A percentile compares a stretch with the other conserved stretches of the same genome.
Conservation (phyloP, 2,329 filamentous ascomycete genomes). For the Pleoardoris graminearum region DNA sequence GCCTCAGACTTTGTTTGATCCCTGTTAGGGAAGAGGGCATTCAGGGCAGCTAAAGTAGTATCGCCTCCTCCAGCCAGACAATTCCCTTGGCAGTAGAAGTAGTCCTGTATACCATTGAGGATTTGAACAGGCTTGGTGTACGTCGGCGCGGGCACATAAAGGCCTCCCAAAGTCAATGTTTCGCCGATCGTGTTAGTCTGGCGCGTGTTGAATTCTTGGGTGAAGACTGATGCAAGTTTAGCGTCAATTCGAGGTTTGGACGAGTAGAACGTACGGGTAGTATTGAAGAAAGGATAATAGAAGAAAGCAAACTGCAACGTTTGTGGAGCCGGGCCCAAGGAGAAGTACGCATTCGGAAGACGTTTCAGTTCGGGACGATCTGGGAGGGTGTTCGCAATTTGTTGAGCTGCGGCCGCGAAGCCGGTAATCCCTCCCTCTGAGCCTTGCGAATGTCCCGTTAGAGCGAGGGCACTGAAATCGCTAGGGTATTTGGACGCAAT, state of each 20-base stretch:
- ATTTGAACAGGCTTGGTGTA: conserved; percentile 12
- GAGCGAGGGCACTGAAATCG: conserved; percentile 42
- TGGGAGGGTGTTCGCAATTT: conserved; percentile 13
- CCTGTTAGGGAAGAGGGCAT: conserved; percentile 10
- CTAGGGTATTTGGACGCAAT: conserved; percentile 38
- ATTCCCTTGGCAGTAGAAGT: conserved; percentile 14
- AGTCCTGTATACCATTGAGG: conserved; percentile 13
- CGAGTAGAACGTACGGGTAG: conserved; percentile 2
- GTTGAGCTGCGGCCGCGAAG: conserved; percentile 24
- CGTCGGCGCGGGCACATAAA: conserved; percentile 2
- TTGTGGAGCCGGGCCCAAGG: conserved; percentile 3
- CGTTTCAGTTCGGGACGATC: conserved; percentile 7
- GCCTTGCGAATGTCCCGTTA: conserved; percentile 44
- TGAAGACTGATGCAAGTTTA: conserved; percentile 10
- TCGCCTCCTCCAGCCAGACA: conserved; percentile 7
- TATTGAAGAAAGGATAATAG: conserved; percentile 12
- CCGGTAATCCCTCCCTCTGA: conserved; percentile 20
- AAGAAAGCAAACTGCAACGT: conserved; percentile 16
- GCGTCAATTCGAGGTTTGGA: not conserved
- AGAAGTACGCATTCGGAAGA: conserved; percentile 15
- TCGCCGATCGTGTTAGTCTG: conserved; percentile 15
- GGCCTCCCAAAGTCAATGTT: conserved; percentile 7
- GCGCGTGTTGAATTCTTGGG: conserved; percentile 9
- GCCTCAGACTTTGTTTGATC: not conserved
- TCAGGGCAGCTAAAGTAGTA: conserved; percentile 7